Evolutionary conservation across 106 monocot species (phyloP).

Genomic region (Hemerocallis citrina): DNA sequence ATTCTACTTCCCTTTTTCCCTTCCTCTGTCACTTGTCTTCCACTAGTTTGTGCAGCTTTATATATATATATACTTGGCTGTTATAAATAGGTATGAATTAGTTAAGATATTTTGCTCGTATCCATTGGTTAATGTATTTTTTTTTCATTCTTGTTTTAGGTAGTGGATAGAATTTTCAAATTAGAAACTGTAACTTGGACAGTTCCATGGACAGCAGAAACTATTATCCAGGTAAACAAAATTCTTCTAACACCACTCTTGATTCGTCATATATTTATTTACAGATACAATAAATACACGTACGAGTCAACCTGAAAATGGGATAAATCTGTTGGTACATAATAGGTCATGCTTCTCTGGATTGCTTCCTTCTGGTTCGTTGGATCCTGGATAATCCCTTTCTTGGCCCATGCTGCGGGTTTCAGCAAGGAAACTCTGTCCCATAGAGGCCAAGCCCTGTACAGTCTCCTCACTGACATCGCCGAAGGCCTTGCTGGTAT

Average conservation of each 20-base stretch:
- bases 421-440: slow-evolving; percentile 43
- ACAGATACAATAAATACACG: too few species aligned
- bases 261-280: too few species aligned
- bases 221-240: slow-evolving; percentile 7
- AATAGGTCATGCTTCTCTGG: slow-evolving; percentile 62
- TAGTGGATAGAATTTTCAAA: slow-evolving; percentile 1
- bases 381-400: slow-evolving; percentile 60
- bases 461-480: slow-evolving; percentile 53
- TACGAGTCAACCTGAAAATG: too few species aligned
- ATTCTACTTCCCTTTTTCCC: too few species aligned
- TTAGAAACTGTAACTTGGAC: slow-evolving; percentile 2
- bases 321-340: background rate
- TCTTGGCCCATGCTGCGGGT: slow-evolving; percentile 37
- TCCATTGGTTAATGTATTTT: too few species aligned
- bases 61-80: too few species aligned
- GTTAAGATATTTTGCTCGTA: too few species aligned
- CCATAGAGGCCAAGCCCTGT: slow-evolving; percentile 52
- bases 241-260: too few species aligned
- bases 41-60: too few species aligned
- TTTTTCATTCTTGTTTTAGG: background rate
- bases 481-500: slow-evolving; percentile 52
- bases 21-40: too few species aligned
- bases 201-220: slow-evolving; percentile 14
- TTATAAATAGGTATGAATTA: too few species aligned
- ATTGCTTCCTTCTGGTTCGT: slow-evolving; percentile 58